Evolutionary conservation across 148 eudicot species (phyloP).

Genomic region (Rheum nobile): DNA sequence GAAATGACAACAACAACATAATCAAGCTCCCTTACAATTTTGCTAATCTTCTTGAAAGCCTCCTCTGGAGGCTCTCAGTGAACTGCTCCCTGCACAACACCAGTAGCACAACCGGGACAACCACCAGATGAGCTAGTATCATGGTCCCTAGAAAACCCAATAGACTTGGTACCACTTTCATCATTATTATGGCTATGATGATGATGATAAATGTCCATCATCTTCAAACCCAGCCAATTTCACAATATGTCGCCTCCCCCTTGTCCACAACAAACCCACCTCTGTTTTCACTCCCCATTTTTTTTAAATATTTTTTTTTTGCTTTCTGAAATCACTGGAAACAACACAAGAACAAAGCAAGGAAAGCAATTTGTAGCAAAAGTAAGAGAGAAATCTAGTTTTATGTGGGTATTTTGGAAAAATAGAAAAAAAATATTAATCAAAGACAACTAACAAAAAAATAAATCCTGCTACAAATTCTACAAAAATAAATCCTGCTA

Average conservation of each 20-base stretch:
- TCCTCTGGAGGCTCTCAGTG: too few species aligned
- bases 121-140: background rate
- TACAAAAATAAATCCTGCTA: too few species aligned
- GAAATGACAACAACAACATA: too few species aligned
- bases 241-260: background rate
- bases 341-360: background rate
- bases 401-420: background rate
- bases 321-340: background rate
- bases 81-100: too few species aligned
- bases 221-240: constrained; percentile 8
- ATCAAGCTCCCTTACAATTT: too few species aligned
- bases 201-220: constrained; percentile 6
- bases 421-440: too few species aligned
- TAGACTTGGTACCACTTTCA: background rate
- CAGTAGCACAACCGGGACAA: background rate
- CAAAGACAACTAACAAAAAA: too few species aligned
- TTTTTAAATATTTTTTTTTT: background rate
- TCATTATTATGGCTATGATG: background rate
- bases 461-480: too few species aligned
- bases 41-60: too few species aligned
- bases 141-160: background rate
- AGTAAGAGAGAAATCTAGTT: background rate
- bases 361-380: background rate
- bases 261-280: constrained; percentile 6
- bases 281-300: constrained; percentile 8